These are phyloP conservation scores for Picochlorum sp. DNA, from an alignment of 139 green algal genomes.

Conservation along the genomic window DNA sequence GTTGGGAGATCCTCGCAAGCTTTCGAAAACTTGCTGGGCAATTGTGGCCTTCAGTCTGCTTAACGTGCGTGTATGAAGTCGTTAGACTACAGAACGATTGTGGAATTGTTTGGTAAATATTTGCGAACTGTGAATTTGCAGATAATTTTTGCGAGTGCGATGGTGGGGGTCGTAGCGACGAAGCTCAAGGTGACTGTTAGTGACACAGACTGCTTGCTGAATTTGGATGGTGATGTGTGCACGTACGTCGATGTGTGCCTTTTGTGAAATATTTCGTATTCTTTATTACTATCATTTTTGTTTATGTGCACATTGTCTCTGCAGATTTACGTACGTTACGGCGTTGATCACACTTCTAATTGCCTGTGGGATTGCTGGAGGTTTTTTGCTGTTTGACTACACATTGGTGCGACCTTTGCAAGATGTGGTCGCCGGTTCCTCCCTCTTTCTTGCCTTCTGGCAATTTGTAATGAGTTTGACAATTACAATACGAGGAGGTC, in stretches of 20 bases:
- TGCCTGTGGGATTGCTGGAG: background rate
- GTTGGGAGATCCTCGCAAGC: too few species aligned
- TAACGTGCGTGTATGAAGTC: too few species aligned
- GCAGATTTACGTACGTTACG: conserved; percentile 4
- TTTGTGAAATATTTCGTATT: background rate
- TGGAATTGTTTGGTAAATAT: background rate
- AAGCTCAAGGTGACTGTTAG: background rate
- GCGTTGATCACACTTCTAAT: background rate
- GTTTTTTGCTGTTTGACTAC: background rate
- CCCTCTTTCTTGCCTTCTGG: conserved; percentile 1
- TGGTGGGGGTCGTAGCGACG: background rate
- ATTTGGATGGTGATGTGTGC: conserved; percentile 4
- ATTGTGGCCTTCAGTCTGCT: too few species aligned
- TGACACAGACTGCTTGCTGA: conserved; percentile 2
- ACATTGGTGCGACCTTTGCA: background rate
- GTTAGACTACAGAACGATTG: too few species aligned
- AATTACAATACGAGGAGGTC: conserved; percentile 1
- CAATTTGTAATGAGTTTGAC: conserved; percentile 7
- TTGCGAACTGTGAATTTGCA: background rate
- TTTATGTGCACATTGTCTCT: too few species aligned
- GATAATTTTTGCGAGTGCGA: conserved; percentile 1
- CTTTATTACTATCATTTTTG: background rate
- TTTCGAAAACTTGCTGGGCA: too few species aligned
- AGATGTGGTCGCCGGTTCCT: background rate
- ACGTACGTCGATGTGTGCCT: background rate